phyloP scores from a whole-genome alignment of 2,329 filamentous ascomycete species.

The Beauveria asiatica region DNA sequence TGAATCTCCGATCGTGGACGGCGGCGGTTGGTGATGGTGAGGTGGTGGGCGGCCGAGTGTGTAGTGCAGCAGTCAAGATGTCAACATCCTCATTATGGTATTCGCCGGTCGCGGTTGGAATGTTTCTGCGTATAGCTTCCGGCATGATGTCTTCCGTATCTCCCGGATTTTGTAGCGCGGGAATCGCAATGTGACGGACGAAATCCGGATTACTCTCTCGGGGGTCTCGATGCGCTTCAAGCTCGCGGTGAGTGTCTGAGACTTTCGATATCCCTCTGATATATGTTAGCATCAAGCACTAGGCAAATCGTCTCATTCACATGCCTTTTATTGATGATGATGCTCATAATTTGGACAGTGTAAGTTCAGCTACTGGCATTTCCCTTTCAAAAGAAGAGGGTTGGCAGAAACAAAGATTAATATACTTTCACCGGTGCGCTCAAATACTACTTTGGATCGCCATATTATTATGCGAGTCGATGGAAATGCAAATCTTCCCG shows the following conservation, averaged over 20 bases:
- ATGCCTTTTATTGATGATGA: too few species aligned
- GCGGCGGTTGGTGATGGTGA: background rate
- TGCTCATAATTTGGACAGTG: background rate
- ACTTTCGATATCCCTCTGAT: too few species aligned
- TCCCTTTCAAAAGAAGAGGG: background rate
- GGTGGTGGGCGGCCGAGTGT: background rate
- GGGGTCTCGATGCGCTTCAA: too few species aligned
- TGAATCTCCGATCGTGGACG: background rate
- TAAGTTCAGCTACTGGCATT: background rate
- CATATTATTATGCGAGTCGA: background rate
- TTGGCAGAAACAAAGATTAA: background rate
- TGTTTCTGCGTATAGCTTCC: background rate
- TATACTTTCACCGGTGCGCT: background rate
- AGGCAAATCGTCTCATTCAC: too few species aligned
- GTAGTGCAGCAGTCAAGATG: background rate
- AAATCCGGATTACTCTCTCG: too few species aligned
- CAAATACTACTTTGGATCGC: constrained; percentile 1
- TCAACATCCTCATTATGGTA: background rate
- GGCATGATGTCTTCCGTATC: background rate
- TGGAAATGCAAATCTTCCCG: background rate
- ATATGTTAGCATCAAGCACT: too few species aligned
- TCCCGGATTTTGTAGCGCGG: background rate
- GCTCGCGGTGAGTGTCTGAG: too few species aligned
- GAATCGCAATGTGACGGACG: too few species aligned
- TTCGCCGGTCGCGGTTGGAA: background rate